Evolutionary conservation across 2,329 filamentous ascomycete species (phyloP).

Genomic region (Monilinia fructigena): DNA sequence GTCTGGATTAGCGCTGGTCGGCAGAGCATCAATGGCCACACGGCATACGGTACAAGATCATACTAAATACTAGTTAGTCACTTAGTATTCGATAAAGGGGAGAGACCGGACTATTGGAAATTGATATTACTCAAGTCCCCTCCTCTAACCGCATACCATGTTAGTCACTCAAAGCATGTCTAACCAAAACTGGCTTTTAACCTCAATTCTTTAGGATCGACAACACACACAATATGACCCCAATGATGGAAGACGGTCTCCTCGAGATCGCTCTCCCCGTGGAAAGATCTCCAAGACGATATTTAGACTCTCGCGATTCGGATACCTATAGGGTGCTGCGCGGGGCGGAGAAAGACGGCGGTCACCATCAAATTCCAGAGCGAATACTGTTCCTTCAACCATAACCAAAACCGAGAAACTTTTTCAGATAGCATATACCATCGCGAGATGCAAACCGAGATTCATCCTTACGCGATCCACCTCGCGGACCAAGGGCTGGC

Average conservation of each 20-base stretch:
- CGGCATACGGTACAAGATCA: not conserved
- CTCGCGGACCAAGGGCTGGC: slow-evolving; percentile 73
- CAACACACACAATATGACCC: slow-evolving; percentile 38
- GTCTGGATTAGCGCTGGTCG: not conserved
- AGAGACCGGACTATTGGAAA: not conserved
- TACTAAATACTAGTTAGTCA: not conserved
- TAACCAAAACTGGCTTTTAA: not conserved
- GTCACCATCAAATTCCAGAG: slow-evolving; percentile 51
- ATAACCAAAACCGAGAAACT: slow-evolving; percentile 19
- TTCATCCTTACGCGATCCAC: slow-evolving; percentile 64
- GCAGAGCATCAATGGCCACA: not conserved
- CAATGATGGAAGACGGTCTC: slow-evolving; percentile 43
- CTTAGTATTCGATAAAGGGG: not conserved
- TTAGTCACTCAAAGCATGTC: not conserved
- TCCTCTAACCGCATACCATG: slow-evolving; percentile 18
- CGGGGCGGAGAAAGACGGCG: slow-evolving; percentile 38
- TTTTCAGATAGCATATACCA: slow-evolving; percentile 20
- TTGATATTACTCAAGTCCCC: not conserved
- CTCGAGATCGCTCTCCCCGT: slow-evolving; percentile 40
- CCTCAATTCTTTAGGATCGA: slow-evolving; percentile 6
- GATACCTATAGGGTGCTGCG: slow-evolving; percentile 33
- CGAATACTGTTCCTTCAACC: slow-evolving; percentile 17
- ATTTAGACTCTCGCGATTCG: slow-evolving; percentile 22
- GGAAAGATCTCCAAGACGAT: slow-evolving; percentile 22
- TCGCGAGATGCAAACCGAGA: slow-evolving; percentile 34